Conservation (phyloP, 192 early-diverging fungal genomes). For the Oehlia diaphana region DNA sequence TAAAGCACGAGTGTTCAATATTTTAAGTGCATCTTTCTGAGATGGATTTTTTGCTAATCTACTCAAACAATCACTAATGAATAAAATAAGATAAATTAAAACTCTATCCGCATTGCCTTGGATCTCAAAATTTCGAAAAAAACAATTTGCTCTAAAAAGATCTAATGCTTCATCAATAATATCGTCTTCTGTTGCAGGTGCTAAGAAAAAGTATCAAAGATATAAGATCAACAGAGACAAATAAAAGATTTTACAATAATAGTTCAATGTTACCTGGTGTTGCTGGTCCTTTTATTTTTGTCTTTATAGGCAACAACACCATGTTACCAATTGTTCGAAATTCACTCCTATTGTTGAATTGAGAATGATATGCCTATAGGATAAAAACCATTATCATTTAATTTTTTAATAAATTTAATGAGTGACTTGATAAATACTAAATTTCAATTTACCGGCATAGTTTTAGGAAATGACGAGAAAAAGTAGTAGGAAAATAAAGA, state of each 20-base stretch:
- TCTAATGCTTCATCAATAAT: constrained; percentile 93
- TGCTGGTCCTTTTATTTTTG: constrained; percentile 83
- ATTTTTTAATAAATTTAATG: not conserved
- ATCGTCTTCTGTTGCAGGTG: constrained; percentile 64
- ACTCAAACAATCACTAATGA: constrained; percentile 81
- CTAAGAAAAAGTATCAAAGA: constrained; percentile 18
- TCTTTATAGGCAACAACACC: constrained; percentile 86
- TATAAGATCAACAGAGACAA: no score
- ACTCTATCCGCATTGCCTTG: constrained; percentile 91
- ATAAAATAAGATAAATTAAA: constrained; percentile 92
- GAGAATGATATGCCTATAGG: constrained; percentile 82
- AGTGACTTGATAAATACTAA: not conserved
- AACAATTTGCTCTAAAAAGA: constrained; percentile 93
- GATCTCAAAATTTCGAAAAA: constrained; percentile 99
- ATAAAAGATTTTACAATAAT: not conserved
- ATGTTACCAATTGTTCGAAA: constrained; percentile 79
- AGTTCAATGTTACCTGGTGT: constrained; percentile 59
- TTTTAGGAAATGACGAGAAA: no score
- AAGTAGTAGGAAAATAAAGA: no score
- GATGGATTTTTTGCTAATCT: constrained; percentile 64
- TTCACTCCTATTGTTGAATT: constrained; percentile 66
- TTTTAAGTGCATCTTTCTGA: constrained; percentile 73
- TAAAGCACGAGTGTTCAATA: constrained; percentile 83
- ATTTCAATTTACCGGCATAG: not conserved
- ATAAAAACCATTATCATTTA: not conserved